Percentiles rank a stretch among this genome's conserved stretches.
These are phyloP conservation scores for Penicillium sp. DNA, from an alignment of 2,329 filamentous ascomycete genomes.

Conservation along the genomic window DNA sequence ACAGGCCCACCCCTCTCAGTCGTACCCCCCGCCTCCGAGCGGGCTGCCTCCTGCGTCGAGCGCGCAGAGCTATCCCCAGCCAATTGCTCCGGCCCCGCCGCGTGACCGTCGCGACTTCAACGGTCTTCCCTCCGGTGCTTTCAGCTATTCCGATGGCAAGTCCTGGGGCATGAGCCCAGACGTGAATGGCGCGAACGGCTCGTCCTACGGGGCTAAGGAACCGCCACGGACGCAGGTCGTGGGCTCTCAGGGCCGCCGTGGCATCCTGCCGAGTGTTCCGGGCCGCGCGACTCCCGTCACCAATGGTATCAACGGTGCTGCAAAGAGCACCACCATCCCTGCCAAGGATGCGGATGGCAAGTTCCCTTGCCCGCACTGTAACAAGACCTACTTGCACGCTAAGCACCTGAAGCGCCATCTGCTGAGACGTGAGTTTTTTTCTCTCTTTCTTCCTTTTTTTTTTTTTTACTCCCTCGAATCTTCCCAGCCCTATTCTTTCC, in stretches of 20 bases:
- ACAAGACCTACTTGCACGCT: conserved; percentile 94
- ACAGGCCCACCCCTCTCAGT: conserved; percentile 40
- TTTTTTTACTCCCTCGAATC: neutral
- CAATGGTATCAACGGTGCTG: conserved; percentile 58
- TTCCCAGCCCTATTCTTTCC: neutral
- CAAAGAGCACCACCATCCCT: conserved; percentile 80
- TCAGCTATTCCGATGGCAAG: conserved; percentile 57
- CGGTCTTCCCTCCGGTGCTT: conserved; percentile 70
- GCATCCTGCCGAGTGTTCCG: conserved; percentile 86
- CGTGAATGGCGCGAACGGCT: conserved; percentile 41
- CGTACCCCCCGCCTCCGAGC: conserved; percentile 40
- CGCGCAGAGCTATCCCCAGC: conserved; percentile 69
- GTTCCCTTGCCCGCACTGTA: conserved; percentile 96
- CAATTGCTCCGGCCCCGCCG: conserved; percentile 70
- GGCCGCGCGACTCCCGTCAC: conserved; percentile 76
- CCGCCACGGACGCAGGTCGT: conserved; percentile 74
- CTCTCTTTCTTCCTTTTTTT: neutral
- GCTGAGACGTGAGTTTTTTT: conserved; percentile 75
- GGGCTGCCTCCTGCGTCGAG: conserved; percentile 69
- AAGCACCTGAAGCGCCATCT: conserved; percentile 98
- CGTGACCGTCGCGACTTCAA: conserved; percentile 56
- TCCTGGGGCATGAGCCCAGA: conserved; percentile 46
- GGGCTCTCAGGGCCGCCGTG: conserved; percentile 87
- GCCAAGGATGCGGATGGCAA: conserved; percentile 97
- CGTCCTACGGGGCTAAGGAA: conserved; percentile 43